Percentiles rank a stretch among this genome's conserved stretches.
Evolutionary conservation across 2,329 filamentous ascomycete species (phyloP).

Genomic region (Neurospora sp.): DNA sequence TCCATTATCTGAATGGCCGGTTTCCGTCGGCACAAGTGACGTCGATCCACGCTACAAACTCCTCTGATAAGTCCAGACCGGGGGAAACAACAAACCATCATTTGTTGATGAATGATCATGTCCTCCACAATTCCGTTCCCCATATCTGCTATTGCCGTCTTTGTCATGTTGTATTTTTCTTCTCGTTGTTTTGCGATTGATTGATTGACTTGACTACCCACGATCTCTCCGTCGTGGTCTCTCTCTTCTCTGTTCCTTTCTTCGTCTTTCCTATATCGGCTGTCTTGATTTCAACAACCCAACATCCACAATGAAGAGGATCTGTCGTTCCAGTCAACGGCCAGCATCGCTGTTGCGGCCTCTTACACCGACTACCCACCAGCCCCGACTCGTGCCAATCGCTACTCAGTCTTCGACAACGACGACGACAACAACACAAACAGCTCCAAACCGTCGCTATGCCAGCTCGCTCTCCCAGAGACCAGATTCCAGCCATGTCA

Average conservation of each 20-base stretch:
- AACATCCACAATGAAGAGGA: constrained; percentile 13
- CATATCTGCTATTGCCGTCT: neutral
- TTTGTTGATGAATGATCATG: neutral
- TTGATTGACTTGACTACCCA: neutral
- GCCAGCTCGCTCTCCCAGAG: constrained; percentile 46
- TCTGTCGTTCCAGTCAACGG: constrained; percentile 7
- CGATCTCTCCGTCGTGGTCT: neutral
- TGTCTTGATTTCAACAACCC: neutral
- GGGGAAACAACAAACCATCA: neutral
- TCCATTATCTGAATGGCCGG: constrained; percentile 3
- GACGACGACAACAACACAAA: neutral
- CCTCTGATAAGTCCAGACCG: neutral
- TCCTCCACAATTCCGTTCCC: neutral
- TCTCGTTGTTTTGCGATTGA: neutral
- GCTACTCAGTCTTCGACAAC: constrained; percentile 2
- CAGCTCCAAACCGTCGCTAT: constrained; percentile 21
- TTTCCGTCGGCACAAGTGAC: constrained; percentile 21
- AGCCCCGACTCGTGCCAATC: constrained; percentile 10
- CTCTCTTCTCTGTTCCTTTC: neutral
- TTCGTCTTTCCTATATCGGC: neutral
- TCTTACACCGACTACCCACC: constrained; percentile 16
- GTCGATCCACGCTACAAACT: constrained; percentile 8
- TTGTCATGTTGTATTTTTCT: neutral
- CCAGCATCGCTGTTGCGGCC: constrained; percentile 7
- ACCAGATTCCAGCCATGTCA: constrained; percentile 45